Evolutionary conservation across 2,329 filamentous ascomycete genomes (phyloP), one percentile per base, ranked within the genome.

Genomic region (Apiospora sp.): DNA sequence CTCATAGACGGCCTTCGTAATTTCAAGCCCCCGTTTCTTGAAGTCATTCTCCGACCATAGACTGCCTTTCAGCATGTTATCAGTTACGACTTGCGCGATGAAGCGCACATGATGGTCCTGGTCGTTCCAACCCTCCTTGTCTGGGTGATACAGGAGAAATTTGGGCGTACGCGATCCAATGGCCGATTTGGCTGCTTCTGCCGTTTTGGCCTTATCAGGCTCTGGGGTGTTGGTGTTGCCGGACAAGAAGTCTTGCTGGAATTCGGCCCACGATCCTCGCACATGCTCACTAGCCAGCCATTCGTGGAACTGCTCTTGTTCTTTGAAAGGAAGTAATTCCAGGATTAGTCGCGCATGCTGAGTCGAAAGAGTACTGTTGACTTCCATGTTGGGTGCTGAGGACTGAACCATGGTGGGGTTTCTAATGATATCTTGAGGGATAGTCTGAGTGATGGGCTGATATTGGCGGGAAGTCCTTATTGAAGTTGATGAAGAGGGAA

Each of bases 101-200:
- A 84, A 85, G 48, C 83, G 81, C 54, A 83, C 77, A 67, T 82
- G 75, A 73, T 84, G 82, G 72, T 84, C 83, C 68, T 83, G 79
- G 58, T 74, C 68, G 27, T 79, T 78, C 83, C 82, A 84, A 37
- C 72, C 77, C 2, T 73, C 72, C 79, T 84, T 84, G 71, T 81
- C 78, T 34, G 82, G 82, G 74, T 83, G 78, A 75, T 83, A 82
- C 30, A 81, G 75, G 13, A 83, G 74, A 73, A 78, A 84, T 72
- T 79, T 79, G 70, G 76, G 67, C 30, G 75, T 77, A 22, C 74
- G 75, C 27, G 72, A 74, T 72, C 78, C 76, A 76, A 84, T 74
- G 73, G 80, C 81, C 22, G 80, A 77, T 69, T 77, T 78, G 74
- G 80, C 80, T 14, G 76, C 75, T 74, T 80, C 77, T 12, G 79